A percentile compares a stretch with the other conserved stretches of the same genome.
These are phyloP conservation scores for Metschnikowia lochheadii DNA, from an alignment of 805 yeast genomes.

Conservation along the genomic window DNA sequence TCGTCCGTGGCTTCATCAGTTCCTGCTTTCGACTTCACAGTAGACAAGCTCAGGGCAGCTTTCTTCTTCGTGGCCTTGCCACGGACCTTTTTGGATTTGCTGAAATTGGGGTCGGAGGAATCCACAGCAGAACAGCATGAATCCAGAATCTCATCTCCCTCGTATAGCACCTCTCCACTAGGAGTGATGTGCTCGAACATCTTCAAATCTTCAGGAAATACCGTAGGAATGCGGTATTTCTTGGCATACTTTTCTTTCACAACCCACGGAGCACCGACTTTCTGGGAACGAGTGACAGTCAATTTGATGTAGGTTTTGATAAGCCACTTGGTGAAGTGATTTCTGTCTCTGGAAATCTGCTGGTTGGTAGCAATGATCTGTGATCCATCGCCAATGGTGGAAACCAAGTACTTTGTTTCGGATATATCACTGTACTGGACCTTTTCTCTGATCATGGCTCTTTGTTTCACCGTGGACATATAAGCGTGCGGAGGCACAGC, in stretches of 20 bases:
- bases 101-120: slow-evolving; percentile 2
- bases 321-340: slow-evolving; percentile 82
- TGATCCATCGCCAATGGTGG: slow-evolving; percentile 47
- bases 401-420: slow-evolving; percentile 63
- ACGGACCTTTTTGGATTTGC: slow-evolving; percentile 11
- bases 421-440: slow-evolving; percentile 62
- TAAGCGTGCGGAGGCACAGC: slow-evolving; percentile 9
- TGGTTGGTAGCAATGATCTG: slow-evolving; percentile 70
- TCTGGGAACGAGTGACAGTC: slow-evolving; percentile 69
- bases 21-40: slow-evolving; percentile 2
- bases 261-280: slow-evolving; percentile 95
- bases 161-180: slow-evolving; percentile 15
- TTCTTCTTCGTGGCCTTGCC: slow-evolving; percentile 14
- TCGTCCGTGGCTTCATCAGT: slow-evolving; percentile 3
- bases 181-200: slow-evolving; percentile 26
- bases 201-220: slow-evolving; percentile 52
- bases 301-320: slow-evolving; percentile 85
- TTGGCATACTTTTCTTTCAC: slow-evolving; percentile 74
- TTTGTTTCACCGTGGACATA: slow-evolving; percentile 28
- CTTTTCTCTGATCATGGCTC: slow-evolving; percentile 77
- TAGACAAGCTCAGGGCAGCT: slow-evolving; percentile 10
- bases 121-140: slow-evolving; percentile 7
- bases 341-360: slow-evolving; percentile 77
- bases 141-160: slow-evolving; percentile 14
- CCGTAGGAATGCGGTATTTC: slow-evolving; percentile 60